phyloP scores from a whole-genome alignment of 805 yeast species.

The Spathaspora girioi region DNA sequence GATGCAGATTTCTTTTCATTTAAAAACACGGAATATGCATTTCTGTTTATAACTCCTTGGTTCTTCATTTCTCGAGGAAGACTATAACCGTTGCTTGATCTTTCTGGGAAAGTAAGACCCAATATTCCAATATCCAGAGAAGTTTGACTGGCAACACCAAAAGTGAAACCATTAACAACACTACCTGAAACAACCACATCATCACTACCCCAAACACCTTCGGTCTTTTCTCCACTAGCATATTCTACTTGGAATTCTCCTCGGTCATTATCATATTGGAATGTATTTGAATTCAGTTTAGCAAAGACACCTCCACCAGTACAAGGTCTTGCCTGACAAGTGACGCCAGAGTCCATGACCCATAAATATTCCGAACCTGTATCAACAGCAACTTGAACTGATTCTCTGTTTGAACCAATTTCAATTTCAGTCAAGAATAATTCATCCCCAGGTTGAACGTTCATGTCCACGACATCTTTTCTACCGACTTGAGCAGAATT shows the following conservation, averaged over 20 bases:
- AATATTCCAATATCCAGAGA: conserved; percentile 20
- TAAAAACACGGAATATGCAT: conserved; percentile 34
- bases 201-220: conserved; percentile 45
- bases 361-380: conserved; percentile 21
- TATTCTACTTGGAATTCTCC: conserved; percentile 40
- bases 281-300: conserved; percentile 26
- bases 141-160: conserved; percentile 10
- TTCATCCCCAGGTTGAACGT: neutral
- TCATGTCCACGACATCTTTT: neutral
- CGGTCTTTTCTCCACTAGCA: conserved; percentile 45
- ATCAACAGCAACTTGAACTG: conserved; percentile 12
- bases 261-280: conserved; percentile 28
- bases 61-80: conserved; percentile 30
- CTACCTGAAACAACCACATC: conserved; percentile 33
- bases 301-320: conserved; percentile 37
- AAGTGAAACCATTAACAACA: conserved; percentile 32
- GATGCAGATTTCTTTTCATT: conserved; percentile 19
- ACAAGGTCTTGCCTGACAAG: conserved; percentile 19
- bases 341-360: conserved; percentile 13
- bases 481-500: neutral
- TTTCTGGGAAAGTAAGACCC: conserved; percentile 17
- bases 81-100: conserved; percentile 25
- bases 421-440: neutral
- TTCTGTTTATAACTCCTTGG: conserved; percentile 30
- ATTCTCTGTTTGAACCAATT: conserved; percentile 20